Percentiles rank a stretch among this genome's conserved stretches.
Evolutionary conservation across 2,329 filamentous ascomycete genomes (phyloP).

Genomic region (Emergomyces africanus): DNA sequence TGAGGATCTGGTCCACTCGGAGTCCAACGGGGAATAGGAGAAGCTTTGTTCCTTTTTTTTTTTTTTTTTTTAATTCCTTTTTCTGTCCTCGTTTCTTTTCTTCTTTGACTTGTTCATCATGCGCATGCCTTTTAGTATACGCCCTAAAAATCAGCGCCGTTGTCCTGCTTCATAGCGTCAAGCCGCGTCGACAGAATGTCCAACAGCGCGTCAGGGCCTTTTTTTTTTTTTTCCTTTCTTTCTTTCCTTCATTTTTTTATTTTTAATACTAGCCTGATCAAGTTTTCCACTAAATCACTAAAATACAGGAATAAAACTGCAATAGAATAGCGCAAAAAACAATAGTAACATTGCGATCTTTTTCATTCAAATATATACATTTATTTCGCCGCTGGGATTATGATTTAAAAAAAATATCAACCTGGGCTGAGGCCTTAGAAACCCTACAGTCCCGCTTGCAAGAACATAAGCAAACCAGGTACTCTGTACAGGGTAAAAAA

Average conservation of each 20-base stretch:
- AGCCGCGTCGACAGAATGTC: too few relatives aligned
- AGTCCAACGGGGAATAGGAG: background rate
- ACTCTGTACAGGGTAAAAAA: too few relatives aligned
- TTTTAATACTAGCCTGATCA: background rate
- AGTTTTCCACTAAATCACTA: background rate
- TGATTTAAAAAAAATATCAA: too few relatives aligned
- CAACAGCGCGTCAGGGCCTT: background rate
- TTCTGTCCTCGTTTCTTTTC: background rate
- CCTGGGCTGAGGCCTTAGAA: too few relatives aligned
- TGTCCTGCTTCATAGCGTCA: too few relatives aligned
- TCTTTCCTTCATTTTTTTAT: too few relatives aligned
- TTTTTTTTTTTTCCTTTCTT: background rate
- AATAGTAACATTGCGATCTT: too few relatives aligned
- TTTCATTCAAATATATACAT: too few relatives aligned
- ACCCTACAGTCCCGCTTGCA: background rate
- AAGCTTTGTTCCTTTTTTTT: background rate
- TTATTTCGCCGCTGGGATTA: too few relatives aligned
- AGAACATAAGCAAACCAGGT: background rate
- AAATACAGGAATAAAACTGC: background rate
- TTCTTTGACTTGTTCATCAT: too few relatives aligned
- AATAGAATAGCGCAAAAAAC: too few relatives aligned
- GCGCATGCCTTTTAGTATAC: background rate
- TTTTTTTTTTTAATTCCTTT: background rate
- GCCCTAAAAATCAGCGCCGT: background rate
- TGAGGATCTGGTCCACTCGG: background rate